phyloP scores from a whole-genome alignment of 2,329 filamentous ascomycete genomes.

The Claviceps digitariae region DNA sequence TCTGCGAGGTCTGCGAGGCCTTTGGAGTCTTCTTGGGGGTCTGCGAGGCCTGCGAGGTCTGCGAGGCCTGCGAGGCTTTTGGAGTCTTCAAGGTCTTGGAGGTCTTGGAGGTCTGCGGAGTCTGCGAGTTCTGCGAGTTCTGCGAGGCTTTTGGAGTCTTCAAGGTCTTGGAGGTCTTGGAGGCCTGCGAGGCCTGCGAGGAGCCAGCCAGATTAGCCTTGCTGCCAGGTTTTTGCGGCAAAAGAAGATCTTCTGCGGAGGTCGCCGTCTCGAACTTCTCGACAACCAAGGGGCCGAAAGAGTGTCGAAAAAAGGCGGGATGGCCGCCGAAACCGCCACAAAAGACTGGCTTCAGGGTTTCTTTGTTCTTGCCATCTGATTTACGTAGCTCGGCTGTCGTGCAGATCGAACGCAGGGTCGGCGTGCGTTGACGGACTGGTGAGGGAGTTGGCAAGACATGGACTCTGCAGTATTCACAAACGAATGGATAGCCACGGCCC shows the following conservation, averaged over 20 bases:
- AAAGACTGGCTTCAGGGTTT: constrained; percentile 12
- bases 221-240: constrained; percentile 21
- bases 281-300: constrained; percentile 8
- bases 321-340: constrained; percentile 13
- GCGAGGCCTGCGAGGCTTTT: too few species aligned
- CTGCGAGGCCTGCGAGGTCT: too few species aligned
- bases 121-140: too few species aligned
- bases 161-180: too few species aligned
- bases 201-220: background rate
- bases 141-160: background rate
- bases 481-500: constrained; percentile 25
- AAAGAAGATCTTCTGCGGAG: constrained; percentile 12
- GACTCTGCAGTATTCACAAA: constrained; percentile 27
- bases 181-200: too few species aligned
- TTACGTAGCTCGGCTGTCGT: constrained; percentile 6
- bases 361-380: constrained; percentile 9
- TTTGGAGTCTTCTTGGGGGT: too few species aligned
- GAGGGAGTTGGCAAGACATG: constrained; percentile 12
- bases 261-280: background rate
- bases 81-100: background rate
- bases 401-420: background rate
- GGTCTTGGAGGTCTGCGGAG: background rate
- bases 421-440: constrained; percentile 1
- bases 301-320: constrained; percentile 8
- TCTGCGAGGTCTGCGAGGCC: background rate